Conservation (phyloP, 306 rosid species). For the Rosa rugosa region DNA sequence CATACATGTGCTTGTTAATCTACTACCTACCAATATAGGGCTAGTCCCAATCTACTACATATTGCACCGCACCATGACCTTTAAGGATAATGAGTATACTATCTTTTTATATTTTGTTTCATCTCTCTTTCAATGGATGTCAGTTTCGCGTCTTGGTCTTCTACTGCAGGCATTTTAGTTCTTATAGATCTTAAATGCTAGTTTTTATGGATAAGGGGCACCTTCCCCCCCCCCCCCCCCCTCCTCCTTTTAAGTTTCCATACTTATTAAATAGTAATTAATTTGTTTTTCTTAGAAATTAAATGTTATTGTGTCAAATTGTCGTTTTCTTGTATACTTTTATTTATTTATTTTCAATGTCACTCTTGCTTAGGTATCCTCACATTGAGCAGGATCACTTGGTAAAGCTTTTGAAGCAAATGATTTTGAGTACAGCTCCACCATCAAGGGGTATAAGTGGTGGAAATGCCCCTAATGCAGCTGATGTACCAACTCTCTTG, state of each 20-base stretch:
- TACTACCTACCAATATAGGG: not conserved
- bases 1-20: not conserved
- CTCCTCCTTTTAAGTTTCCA: not conserved
- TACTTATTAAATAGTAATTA: not conserved
- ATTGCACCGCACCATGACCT: constrained; percentile 1
- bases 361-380: constrained; percentile 63
- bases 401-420: constrained; percentile 90
- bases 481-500: constrained; percentile 93
- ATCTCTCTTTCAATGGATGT: not conserved
- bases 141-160: not conserved
- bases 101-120: not conserved
- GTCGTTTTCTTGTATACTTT: constrained; percentile 7
- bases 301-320: constrained; percentile 13
- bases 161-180: not conserved
- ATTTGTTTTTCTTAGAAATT: not conserved
- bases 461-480: constrained; percentile 85
- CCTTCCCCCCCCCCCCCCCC: not conserved
- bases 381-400: constrained; percentile 87
- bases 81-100: not conserved
- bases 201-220: not conserved
- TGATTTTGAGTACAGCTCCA: constrained; percentile 54
- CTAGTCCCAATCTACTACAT: not conserved
- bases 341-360: constrained; percentile 23
- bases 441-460: constrained; percentile 50
- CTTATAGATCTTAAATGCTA: not conserved